Evolutionary conservation across 495 filamentous ascomycete genomes (phyloP).

Genomic region (Penicillium egyptiacum): DNA sequence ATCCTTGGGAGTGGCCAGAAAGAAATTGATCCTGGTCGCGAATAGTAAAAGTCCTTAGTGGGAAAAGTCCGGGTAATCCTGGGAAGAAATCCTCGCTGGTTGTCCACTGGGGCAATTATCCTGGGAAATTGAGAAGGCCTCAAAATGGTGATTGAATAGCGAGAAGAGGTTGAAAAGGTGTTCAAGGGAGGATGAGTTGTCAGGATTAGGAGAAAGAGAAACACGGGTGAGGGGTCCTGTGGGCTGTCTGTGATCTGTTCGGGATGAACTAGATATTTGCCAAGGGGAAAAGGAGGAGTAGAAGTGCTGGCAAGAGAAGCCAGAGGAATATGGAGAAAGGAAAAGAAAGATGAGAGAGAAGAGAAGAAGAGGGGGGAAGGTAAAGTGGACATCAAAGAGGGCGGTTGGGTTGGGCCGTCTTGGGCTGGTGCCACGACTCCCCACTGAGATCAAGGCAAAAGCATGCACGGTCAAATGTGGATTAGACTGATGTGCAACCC

Average conservation of each 20-base stretch:
- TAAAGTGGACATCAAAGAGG: slow-evolving; percentile 30
- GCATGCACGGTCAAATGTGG: slow-evolving; percentile 43
- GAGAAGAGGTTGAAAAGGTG: slow-evolving; percentile 6
- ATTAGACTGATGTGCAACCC: slow-evolving; percentile 31
- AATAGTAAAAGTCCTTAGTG: slow-evolving; percentile 23
- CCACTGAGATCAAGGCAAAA: slow-evolving; percentile 30
- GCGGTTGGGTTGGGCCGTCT: slow-evolving; percentile 49
- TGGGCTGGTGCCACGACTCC: slow-evolving; percentile 50
- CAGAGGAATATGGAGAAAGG: slow-evolving; percentile 21
- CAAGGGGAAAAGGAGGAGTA: slow-evolving; percentile 9
- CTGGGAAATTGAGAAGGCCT: slow-evolving; percentile 23
- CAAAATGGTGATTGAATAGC: slow-evolving; percentile 15
- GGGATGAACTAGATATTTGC: slow-evolving; percentile 16
- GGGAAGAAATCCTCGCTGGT: slow-evolving; percentile 20
- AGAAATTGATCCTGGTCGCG: slow-evolving; percentile 20
- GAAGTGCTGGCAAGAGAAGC: slow-evolving; percentile 11
- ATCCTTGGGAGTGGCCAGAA: slow-evolving; percentile 27
- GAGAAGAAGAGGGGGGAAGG: slow-evolving; percentile 20
- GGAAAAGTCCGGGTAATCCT: slow-evolving; percentile 28
- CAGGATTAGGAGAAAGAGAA: slow-evolving; percentile 17
- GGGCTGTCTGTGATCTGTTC: slow-evolving; percentile 11
- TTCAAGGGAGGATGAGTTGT: slow-evolving; percentile 13
- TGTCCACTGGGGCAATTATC: slow-evolving; percentile 23
- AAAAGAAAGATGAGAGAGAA: slow-evolving; percentile 17
- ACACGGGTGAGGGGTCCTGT: slow-evolving; percentile 17